These are phyloP conservation scores for Botrytis galanthina DNA, from an alignment of 2,329 filamentous ascomycete genomes.

Conservation along the genomic window DNA sequence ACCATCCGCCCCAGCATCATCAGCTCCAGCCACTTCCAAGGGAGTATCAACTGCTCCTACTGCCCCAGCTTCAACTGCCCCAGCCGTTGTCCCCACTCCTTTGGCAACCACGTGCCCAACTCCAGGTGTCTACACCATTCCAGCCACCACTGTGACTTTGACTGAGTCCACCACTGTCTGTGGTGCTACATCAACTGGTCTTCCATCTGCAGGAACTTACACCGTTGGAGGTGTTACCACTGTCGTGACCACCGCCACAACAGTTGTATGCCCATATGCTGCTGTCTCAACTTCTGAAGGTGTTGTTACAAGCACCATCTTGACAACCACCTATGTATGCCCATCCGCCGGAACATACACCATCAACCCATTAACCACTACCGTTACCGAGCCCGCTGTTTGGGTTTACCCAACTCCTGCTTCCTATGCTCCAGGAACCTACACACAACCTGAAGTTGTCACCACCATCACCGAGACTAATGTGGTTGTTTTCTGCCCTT, in stretches of 20 bases:
- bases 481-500: conserved; percentile 70
- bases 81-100: conserved; percentile 46
- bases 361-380: conserved; percentile 66
- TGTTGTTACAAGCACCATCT: conserved; percentile 64
- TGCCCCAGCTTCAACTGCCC: conserved; percentile 37
- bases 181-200: conserved; percentile 58
- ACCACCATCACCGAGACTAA: conserved; percentile 68
- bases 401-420: conserved; percentile 65
- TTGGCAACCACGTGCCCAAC: conserved; percentile 55
- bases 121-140: conserved; percentile 73
- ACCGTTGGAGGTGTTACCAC: conserved; percentile 73
- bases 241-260: conserved; percentile 63
- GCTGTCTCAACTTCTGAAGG: conserved; percentile 58
- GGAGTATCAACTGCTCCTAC: conserved; percentile 3
- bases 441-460: conserved; percentile 64
- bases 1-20: conserved; percentile 12
- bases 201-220: conserved; percentile 62
- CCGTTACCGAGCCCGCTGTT: conserved; percentile 52
- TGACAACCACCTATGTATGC: conserved; percentile 71
- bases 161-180: conserved; percentile 66
- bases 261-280: conserved; percentile 68
- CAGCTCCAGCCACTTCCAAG: conserved; percentile 14
- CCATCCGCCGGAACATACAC: conserved; percentile 73
- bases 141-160: conserved; percentile 67
- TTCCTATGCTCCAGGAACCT: conserved; percentile 66